A percentile compares a stretch with the other conserved stretches of the same genome.
These are phyloP conservation scores for Limnanthes douglasii DNA, from an alignment of 345 rosid genomes.

Conservation along the genomic window DNA sequence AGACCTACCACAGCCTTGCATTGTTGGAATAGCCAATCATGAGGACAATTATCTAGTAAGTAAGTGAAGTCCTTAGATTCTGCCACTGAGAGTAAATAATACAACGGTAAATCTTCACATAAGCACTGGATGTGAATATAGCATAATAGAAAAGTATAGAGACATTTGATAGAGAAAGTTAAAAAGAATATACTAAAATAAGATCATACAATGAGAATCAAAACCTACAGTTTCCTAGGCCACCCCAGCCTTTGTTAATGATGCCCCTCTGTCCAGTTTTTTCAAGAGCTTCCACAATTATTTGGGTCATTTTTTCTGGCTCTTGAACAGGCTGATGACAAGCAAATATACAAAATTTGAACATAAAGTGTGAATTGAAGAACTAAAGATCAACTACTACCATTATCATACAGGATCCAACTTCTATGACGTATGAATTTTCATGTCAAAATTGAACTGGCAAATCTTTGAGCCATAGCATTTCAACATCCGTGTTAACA, in stretches of 20 bases:
- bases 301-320: slow-evolving; percentile 79
- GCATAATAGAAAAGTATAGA: slow-evolving; percentile 2
- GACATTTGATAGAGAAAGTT: neutral
- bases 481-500: no score
- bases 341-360: no score
- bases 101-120: no score
- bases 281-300: slow-evolving; percentile 64
- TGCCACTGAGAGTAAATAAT: slow-evolving; percentile 44
- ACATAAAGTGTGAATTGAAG: no score
- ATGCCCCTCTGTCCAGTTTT: slow-evolving; percentile 85
- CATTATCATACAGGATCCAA: no score
- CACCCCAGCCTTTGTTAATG: slow-evolving; percentile 99
- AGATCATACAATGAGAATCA: no score
- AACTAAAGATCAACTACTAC: no score
- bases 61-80: slow-evolving; percentile 75
- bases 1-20: slow-evolving; percentile 98
- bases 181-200: slow-evolving; percentile 3
- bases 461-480: no score
- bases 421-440: no score
- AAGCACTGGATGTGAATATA: no score
- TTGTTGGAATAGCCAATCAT: slow-evolving; percentile 91
- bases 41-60: slow-evolving; percentile 85
- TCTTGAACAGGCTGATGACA: slow-evolving; percentile 91
- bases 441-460: no score
- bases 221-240: slow-evolving; percentile 75